Conservation (phyloP, 2,329 filamentous ascomycete species). For the Scedosporium minutisporum region DNA sequence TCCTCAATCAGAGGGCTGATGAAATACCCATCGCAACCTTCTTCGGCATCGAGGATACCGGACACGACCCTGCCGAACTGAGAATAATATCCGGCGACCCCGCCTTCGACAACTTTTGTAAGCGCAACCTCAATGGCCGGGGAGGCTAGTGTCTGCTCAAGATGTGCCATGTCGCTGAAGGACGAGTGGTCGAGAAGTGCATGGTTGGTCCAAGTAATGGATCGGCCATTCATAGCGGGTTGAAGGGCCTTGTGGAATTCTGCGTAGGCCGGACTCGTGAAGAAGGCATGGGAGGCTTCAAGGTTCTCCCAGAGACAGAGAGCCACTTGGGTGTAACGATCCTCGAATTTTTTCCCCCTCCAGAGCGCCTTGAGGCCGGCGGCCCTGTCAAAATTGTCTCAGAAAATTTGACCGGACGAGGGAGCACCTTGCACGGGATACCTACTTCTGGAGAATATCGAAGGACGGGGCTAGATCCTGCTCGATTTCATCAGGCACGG, state of each 20-base stretch:
- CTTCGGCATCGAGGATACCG: conserved; percentile 3
- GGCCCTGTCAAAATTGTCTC: not conserved
- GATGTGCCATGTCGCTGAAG: not conserved
- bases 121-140: conserved; percentile 8
- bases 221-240: conserved; percentile 7
- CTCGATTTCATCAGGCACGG: conserved; percentile 3
- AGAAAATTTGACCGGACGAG: not conserved
- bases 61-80: conserved; percentile 7
- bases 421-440: not conserved
- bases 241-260: conserved; percentile 7
- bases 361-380: conserved; percentile 4
- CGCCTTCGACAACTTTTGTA: conserved; percentile 9
- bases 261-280: conserved; percentile 6
- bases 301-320: conserved; percentile 7
- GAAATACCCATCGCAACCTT: conserved; percentile 8
- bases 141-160: conserved; percentile 3
- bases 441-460: conserved; percentile 6
- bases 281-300: conserved; percentile 6
- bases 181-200: not conserved
- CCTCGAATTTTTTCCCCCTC: conserved; percentile 8
- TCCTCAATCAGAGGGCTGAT: conserved; percentile 9
- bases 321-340: conserved; percentile 6
- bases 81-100: conserved; percentile 8
- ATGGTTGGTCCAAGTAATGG: conserved; percentile 5
- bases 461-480: conserved; percentile 4